phyloP scores from a whole-genome alignment of 805 yeast genomes.

The Spathaspora sp. region DNA sequence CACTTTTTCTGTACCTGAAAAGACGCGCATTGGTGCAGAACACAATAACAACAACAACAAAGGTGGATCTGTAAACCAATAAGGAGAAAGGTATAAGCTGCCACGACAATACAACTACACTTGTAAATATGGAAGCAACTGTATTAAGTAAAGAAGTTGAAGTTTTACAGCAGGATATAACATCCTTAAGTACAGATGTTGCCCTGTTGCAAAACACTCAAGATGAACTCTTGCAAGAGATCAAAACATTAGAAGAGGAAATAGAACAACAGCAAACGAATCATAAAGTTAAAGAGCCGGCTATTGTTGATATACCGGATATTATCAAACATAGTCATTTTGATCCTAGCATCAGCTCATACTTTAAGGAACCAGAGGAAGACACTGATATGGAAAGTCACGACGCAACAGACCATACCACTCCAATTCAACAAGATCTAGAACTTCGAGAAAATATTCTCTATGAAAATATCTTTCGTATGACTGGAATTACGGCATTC shows the following conservation, averaged over 20 bases:
- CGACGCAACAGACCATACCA: neutral
- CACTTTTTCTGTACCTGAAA: neutral
- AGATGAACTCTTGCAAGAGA: constrained; percentile 8
- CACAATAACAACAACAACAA: neutral
- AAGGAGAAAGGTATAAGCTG: too few relatives aligned
- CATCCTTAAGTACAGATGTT: constrained; percentile 15
- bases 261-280: neutral
- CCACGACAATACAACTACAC: too few relatives aligned
- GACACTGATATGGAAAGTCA: neutral
- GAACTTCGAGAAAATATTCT: constrained; percentile 29
- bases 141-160: constrained; percentile 12
- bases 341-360: constrained; percentile 24
- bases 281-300: neutral
- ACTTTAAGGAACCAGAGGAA: constrained; percentile 11
- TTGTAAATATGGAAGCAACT: constrained; percentile 1
- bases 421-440: neutral
- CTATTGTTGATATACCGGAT: constrained; percentile 11
- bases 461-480: constrained; percentile 44
- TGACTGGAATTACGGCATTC: constrained; percentile 50
- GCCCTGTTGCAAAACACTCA: constrained; percentile 10
- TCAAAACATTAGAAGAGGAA: constrained; percentile 8
- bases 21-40: neutral
- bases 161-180: constrained; percentile 17
- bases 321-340: constrained; percentile 25
- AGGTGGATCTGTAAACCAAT: too few relatives aligned